These are phyloP conservation scores for Dillenia turbinata DNA, from an alignment of 164 flowering plant species.

Conservation along the genomic window DNA sequence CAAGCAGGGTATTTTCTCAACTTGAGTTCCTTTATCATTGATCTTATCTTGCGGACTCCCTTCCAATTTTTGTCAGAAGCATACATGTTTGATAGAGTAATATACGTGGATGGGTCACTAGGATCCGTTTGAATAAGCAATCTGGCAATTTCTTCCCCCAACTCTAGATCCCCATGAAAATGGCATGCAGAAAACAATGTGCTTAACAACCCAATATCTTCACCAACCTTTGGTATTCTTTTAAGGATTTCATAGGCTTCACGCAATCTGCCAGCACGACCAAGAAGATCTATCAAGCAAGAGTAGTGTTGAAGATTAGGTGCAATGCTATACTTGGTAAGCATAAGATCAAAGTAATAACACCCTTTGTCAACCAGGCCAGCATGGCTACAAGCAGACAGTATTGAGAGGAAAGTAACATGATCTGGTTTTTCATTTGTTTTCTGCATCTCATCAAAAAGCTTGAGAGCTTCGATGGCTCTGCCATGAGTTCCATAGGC, in stretches of 20 bases:
- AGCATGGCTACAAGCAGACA: slow-evolving; percentile 73
- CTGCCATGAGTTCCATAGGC: slow-evolving; percentile 76
- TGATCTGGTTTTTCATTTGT: slow-evolving; percentile 40
- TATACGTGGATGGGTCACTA: slow-evolving; percentile 44
- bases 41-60: slow-evolving; percentile 41
- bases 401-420: slow-evolving; percentile 57
- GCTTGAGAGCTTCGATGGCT: slow-evolving; percentile 48
- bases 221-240: slow-evolving; percentile 20
- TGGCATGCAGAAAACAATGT: slow-evolving; percentile 61
- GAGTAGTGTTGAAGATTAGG: slow-evolving; percentile 60
- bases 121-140: slow-evolving; percentile 49
- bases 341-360: slow-evolving; percentile 49
- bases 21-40: slow-evolving; percentile 47
- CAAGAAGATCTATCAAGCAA: slow-evolving; percentile 66
- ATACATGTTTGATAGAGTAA: slow-evolving; percentile 56
- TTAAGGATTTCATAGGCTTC: slow-evolving; percentile 58
- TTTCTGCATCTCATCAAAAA: slow-evolving; percentile 48
- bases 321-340: slow-evolving; percentile 25
- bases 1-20: slow-evolving; percentile 70
- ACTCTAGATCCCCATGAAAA: slow-evolving; percentile 36
- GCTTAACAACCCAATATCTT: slow-evolving; percentile 44
- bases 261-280: slow-evolving; percentile 60
- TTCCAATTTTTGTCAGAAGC: slow-evolving; percentile 56
- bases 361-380: slow-evolving; percentile 67
- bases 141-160: slow-evolving; percentile 52